These are phyloP conservation scores for Podaxis rugospora DNA, from an alignment of 768 basidiomycete genomes.

Conservation along the genomic window DNA sequence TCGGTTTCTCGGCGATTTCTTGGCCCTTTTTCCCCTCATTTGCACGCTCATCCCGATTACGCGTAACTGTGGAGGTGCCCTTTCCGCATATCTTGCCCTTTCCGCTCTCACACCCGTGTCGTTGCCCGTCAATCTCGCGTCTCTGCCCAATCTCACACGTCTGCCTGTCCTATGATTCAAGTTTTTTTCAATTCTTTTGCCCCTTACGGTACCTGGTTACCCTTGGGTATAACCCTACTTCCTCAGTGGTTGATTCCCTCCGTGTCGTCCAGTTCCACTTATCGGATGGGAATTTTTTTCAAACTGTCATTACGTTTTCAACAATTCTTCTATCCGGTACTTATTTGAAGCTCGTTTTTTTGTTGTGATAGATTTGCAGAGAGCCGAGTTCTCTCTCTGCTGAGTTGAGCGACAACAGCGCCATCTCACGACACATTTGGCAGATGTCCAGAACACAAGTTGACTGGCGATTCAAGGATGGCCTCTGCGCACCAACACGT, in stretches of 20 bases:
- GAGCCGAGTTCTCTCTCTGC: too few species aligned
- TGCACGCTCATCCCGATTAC: conserved; percentile 3
- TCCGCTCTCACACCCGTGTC: background rate
- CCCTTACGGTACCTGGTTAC: background rate
- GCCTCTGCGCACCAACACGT: too few species aligned
- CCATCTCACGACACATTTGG: too few species aligned
- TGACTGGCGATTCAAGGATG: too few species aligned
- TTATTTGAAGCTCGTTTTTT: too few species aligned
- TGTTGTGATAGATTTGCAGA: too few species aligned
- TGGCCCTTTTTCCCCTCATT: background rate
- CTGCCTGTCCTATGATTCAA: background rate
- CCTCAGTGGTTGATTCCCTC: background rate
- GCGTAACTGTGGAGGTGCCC: background rate
- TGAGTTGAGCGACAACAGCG: too few species aligned
- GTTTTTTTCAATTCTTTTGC: background rate
- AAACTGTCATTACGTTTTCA: background rate
- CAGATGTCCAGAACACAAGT: too few species aligned
- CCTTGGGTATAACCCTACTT: background rate
- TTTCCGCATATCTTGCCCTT: background rate
- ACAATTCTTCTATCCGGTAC: background rate
- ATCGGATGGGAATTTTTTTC: background rate
- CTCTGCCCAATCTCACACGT: background rate
- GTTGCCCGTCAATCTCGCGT: background rate
- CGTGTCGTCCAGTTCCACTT: background rate
- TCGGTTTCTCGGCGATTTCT: conserved; percentile 23